Evolutionary conservation across 1,139 yeast genomes (phyloP), one percentile per base, ranked within the genome.

Genomic region (Protomyces lactucae-debilis): DNA sequence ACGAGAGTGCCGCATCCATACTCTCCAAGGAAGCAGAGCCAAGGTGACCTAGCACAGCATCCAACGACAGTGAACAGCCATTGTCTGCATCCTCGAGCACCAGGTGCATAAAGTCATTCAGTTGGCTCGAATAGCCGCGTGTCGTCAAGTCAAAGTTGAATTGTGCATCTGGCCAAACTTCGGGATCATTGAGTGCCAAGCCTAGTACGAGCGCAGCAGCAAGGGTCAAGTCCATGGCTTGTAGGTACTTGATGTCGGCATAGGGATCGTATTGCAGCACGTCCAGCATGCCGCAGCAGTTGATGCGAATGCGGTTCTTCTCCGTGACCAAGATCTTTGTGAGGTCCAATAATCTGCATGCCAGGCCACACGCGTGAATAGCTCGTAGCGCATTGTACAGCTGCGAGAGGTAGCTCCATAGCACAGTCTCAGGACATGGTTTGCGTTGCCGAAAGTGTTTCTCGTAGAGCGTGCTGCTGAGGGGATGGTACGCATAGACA

Each of bases 391-490:
- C 97, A 70, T 83, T 82, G 8, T 86, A 78, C 39, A 93, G 75
- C 76, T 93, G 98, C 28, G 85, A 80, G 64, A 88, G 76, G 71
- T 89, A 88, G 43, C 77, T 76, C 97, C 97, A 92, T 63, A 93
- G 75, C 23, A 83, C 73, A 18, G 84, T 82, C 72, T 87, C 93
- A 0, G 86, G 83, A 2, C 89, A 68, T 10, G 60, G 52, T 39
- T 40, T 32, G 43, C 56, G 54, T 54, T 63, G 25, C 45, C 55
- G 76, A 23, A 73, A 67, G 73, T 84, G 86, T 8, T 76, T 73
- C 66, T 85, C 88, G 67, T 79, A 76, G 53, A 88, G 74, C 1
- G 91, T 85, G 61, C 76, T 76, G 69, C 64, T 66, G 21, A 66
- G 54, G n/a, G 68, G 68, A 56, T 60, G 60, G 39, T 55, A 66